Percentiles rank a stretch among this genome's conserved stretches.
Evolutionary conservation across 169 alveolate genomes (phyloP).

Genomic region (Plasmodium coatneyi): DNA sequence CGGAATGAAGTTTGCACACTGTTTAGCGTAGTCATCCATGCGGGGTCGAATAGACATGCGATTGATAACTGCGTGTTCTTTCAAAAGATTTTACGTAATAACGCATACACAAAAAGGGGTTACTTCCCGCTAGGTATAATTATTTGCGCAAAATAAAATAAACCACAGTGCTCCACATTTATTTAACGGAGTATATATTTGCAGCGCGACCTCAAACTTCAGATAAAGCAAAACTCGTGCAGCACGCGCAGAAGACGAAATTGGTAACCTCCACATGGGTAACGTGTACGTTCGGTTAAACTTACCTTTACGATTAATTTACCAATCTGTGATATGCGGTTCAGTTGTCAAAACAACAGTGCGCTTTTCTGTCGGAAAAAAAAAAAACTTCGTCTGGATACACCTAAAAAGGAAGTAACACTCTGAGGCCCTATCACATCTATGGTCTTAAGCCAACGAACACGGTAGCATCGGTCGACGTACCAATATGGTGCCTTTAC

Average conservation of each 20-base stretch:
- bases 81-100: background rate
- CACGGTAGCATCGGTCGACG: background rate
- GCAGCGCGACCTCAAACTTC: background rate
- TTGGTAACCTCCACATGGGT: background rate
- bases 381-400: background rate
- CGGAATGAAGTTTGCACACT: background rate
- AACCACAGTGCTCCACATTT: background rate
- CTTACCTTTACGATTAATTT: background rate
- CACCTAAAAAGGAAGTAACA: background rate
- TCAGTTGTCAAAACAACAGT: background rate
- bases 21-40: background rate
- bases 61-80: background rate
- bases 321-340: background rate
- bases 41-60: background rate
- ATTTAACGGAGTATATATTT: background rate
- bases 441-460: background rate
- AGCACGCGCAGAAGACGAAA: background rate
- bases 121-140: background rate
- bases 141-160: background rate
- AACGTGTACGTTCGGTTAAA: background rate
- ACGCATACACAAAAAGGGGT: background rate
- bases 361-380: background rate
- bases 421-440: background rate
- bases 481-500: background rate
- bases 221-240: background rate